A percentile compares a stretch with the other conserved stretches of the same genome.
These are phyloP conservation scores for Leccinum angustisporum DNA, from an alignment of 1,284 basidiomycete species.

Conservation along the genomic window DNA sequence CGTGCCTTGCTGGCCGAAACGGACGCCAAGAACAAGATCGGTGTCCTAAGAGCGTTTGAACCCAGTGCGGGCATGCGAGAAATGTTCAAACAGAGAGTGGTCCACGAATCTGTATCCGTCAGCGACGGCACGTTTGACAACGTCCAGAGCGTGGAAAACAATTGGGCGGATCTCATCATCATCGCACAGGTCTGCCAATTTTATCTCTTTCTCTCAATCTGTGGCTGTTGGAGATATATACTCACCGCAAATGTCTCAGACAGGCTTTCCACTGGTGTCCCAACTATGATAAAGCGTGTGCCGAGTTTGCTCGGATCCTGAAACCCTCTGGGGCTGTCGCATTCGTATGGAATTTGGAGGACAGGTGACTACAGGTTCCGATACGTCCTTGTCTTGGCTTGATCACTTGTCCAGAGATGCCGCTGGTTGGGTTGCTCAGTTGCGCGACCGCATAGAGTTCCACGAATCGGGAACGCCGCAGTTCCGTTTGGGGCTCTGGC, in stretches of 20 bases:
- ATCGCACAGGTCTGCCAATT: conserved; percentile 62
- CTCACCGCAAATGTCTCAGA: background rate
- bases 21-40: conserved; percentile 50
- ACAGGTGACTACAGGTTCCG: conserved; percentile 45
- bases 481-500: conserved; percentile 72
- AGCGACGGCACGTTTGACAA: conserved; percentile 64
- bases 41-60: conserved; percentile 61
- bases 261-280: conserved; percentile 85
- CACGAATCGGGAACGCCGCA: conserved; percentile 71
- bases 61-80: conserved; percentile 74
- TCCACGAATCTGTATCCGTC: conserved; percentile 51
- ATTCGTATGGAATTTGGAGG: conserved; percentile 79
- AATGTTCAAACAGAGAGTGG: conserved; percentile 51
- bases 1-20: conserved; percentile 67
- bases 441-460: conserved; percentile 64
- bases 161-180: conserved; percentile 72
- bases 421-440: conserved; percentile 66
- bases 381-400: background rate
- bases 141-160: conserved; percentile 50
- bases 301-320: conserved; percentile 70
- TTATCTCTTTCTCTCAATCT: background rate
- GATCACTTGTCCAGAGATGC: conserved; percentile 42
- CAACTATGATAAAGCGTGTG: conserved; percentile 60
- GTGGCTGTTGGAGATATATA: background rate
- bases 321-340: conserved; percentile 65